A percentile compares a stretch with the other conserved stretches of the same genome.
These are phyloP conservation scores for Albophoma yamanashiensis DNA, from an alignment of 2,329 filamentous ascomycete species.

Conservation along the genomic window DNA sequence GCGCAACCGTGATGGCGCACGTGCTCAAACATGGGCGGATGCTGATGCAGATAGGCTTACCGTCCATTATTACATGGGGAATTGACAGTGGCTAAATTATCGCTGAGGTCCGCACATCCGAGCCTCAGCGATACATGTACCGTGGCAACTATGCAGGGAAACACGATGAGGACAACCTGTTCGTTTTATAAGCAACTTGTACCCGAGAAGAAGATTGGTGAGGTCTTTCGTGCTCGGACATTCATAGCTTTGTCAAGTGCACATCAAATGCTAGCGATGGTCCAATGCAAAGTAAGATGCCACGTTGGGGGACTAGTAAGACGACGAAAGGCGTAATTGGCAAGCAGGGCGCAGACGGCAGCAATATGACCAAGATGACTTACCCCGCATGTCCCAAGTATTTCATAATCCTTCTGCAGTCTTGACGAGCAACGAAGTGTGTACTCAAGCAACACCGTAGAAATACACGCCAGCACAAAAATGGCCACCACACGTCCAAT, in stretches of 20 bases:
- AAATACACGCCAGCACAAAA: background rate
- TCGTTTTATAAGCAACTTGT: background rate
- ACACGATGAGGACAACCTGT: background rate
- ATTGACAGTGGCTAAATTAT: too few relatives aligned
- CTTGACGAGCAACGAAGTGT: background rate
- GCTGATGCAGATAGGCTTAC: too few relatives aligned
- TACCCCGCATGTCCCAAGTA: background rate
- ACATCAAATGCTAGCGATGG: background rate
- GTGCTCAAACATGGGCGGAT: background rate
- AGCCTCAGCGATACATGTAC: too few relatives aligned
- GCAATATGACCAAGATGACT: background rate
- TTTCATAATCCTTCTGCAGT: background rate
- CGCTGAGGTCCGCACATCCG: too few relatives aligned
- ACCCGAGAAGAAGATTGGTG: background rate
- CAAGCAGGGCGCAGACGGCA: background rate
- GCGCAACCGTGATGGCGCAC: background rate
- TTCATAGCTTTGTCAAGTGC: background rate
- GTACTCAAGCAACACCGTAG: background rate
- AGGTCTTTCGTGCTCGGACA: too few relatives aligned
- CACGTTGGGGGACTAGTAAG: background rate
- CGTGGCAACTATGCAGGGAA: too few relatives aligned
- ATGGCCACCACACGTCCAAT: slow-evolving; percentile 9
- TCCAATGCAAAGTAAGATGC: background rate
- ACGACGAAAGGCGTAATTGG: background rate
- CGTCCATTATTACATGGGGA: too few relatives aligned